Base-by-base conservation (phyloP, 257 asterid species). In the Ilex aquifolium region DNA sequence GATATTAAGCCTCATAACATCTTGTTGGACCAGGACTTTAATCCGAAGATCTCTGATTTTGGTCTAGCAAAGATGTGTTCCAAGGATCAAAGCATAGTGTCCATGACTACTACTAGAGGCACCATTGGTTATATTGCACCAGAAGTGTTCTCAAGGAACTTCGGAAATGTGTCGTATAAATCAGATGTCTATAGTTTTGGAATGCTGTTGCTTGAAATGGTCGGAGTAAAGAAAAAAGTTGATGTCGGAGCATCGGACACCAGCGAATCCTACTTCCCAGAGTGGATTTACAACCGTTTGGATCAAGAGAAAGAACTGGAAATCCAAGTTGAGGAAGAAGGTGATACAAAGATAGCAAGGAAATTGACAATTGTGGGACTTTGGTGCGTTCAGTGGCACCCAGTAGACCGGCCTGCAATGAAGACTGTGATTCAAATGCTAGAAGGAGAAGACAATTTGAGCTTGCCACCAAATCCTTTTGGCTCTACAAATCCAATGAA, bases 381-480 rank as follows among this genome's bases (percentile, higher is more conserved):
- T 40, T 58, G 73, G 83, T 70, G 77, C 64, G 68, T 78, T 58
- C 83, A 71, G 3, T 74, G 77, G 83, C 56, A 68, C 63, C 77
- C 77, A 17, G 27, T 4, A 0, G 77, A 68, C 50, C 56, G 72
- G 0, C 83, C 83, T 1, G 77, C 80, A 0, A 66, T 74, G 74
- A 77, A 69, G 66, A 46, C 4, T 1, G 79, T 62, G 14, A 64
- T 67, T 56, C 74, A 73, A 57, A 76, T 80, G 82, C 59, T 76
- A 21, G 27, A 21, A 21, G 27, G 27, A 21, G 27, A 21, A 21
- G 27, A 21, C 27, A 21, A 21, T 21, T 21, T 21, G 27, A 21
- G 27, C 27, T 21, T 21, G 27, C 27, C 27, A 21, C 27, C 27
- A 21, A 21, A 21, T 21, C 27, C 27, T 21, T 21, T 21, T 21